Conservation (phyloP, 169 alveolate species). For the Plasmodium gonderi region DNA sequence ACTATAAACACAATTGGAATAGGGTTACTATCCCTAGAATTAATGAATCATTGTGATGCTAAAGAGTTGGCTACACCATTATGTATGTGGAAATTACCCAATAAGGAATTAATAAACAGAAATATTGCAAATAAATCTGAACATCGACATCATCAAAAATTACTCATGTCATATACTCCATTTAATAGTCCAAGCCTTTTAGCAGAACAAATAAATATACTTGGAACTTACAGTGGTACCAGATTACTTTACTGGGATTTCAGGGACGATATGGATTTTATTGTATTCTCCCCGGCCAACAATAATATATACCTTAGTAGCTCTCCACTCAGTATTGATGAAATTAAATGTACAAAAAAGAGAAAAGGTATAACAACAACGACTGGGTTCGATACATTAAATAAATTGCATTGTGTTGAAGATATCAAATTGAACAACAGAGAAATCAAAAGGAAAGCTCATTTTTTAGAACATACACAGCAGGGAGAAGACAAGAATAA, state of each 20-base stretch:
- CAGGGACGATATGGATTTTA: conserved; percentile 88
- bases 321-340: conserved; percentile 59
- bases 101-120: conserved; percentile 89
- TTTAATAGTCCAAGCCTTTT: conserved; percentile 89
- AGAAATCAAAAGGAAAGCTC: conserved; percentile 23
- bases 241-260: conserved; percentile 89
- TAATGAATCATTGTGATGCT: conserved; percentile 86
- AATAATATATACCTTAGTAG: conserved; percentile 82
- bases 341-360: conserved; percentile 17
- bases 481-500: neutral
- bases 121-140: conserved; percentile 88
- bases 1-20: conserved; percentile 89
- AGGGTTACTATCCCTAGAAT: conserved; percentile 89
- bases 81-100: conserved; percentile 92
- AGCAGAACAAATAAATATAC: conserved; percentile 90
- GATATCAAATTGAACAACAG: conserved; percentile 36
- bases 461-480: conserved; percentile 1
- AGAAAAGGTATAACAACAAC: neutral
- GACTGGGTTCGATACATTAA: neutral
- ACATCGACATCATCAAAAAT: conserved; percentile 91
- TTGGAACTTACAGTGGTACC: conserved; percentile 90
- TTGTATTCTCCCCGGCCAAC: conserved; percentile 80
- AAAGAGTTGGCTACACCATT: conserved; percentile 85
- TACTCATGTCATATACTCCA: conserved; percentile 90
- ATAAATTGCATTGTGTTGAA: neutral